Evolutionary conservation across 163 green algal genomes (phyloP).

Genomic region (Coccomyxa subellipsoidea): DNA sequence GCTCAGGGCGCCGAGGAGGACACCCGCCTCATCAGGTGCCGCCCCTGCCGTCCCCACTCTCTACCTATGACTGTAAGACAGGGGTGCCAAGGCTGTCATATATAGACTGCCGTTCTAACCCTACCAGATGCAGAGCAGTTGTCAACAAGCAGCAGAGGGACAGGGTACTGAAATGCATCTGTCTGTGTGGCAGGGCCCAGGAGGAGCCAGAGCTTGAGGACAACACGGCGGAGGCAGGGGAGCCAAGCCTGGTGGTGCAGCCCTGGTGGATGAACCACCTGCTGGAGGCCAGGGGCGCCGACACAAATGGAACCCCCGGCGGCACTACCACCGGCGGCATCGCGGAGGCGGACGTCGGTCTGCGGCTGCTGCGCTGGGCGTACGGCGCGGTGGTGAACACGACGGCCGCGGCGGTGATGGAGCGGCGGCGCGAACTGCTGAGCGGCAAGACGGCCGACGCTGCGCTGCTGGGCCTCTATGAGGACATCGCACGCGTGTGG

Average conservation of each 20-base stretch:
- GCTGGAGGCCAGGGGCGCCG: conserved; percentile 4
- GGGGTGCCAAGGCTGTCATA: no score
- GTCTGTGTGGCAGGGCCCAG: background rate
- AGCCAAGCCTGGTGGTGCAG: conserved; percentile 16
- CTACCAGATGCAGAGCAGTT: no score
- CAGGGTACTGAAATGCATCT: no score
- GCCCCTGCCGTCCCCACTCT: background rate
- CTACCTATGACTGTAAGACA: no score
- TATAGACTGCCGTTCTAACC: no score
- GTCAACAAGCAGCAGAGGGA: no score
- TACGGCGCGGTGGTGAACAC: conserved; percentile 48
- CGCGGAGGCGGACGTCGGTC: conserved; percentile 15
- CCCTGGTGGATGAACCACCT: conserved; percentile 42
- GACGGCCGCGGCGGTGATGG: conserved; percentile 28
- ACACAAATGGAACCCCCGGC: no score
- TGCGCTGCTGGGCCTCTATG: conserved; percentile 57
- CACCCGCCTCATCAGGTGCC: background rate
- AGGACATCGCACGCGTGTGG: conserved; percentile 64
- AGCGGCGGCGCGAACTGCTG: conserved; percentile 31
- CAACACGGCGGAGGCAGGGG: background rate
- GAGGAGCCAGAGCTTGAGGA: background rate
- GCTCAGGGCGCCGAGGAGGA: background rate
- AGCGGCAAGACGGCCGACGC: conserved; percentile 37
- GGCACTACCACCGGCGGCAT: no score
- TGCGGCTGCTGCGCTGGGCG: conserved; percentile 64